A percentile compares a stretch with the other conserved stretches of the same genome.
Evolutionary conservation across 257 asterid species (phyloP).

Genomic region (Nicotiana undulata): DNA sequence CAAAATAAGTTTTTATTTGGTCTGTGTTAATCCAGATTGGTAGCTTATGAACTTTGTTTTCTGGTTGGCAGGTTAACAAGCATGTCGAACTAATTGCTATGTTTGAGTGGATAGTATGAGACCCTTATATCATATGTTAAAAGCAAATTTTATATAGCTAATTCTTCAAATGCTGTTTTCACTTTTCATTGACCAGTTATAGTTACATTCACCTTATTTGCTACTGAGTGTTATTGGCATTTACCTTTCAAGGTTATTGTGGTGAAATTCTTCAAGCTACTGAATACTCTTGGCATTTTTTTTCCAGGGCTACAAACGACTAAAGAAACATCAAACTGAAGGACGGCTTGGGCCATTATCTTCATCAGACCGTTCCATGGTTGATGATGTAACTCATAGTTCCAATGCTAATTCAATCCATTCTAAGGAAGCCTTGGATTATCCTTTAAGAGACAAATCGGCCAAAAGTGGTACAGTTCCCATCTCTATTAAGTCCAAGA

Average conservation of each 20-base stretch:
- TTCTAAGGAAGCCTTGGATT: background rate
- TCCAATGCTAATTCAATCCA: background rate
- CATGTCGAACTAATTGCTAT: background rate
- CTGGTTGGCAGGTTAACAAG: background rate
- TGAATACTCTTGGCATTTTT: background rate
- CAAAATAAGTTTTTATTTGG: background rate
- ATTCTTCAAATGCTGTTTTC: background rate
- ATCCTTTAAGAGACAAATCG: background rate
- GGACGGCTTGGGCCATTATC: background rate
- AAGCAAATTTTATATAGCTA: background rate
- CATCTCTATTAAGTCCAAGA: conserved; percentile 1
- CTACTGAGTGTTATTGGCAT: background rate
- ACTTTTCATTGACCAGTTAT: background rate
- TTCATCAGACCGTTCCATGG: background rate
- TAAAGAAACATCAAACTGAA: conserved; percentile 9
- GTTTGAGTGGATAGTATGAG: background rate
- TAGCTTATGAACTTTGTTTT: background rate
- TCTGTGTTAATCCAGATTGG: background rate
- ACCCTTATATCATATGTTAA: background rate
- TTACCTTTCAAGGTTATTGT: too few relatives aligned
- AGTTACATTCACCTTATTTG: background rate
- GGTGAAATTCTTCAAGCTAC: background rate
- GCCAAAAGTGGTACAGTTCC: background rate
- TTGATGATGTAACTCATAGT: background rate
- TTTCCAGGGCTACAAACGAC: conserved; percentile 11